These are phyloP conservation scores for Gaeumannomyces sp. DNA, from an alignment of 2,329 filamentous ascomycete genomes.

Conservation along the genomic window DNA sequence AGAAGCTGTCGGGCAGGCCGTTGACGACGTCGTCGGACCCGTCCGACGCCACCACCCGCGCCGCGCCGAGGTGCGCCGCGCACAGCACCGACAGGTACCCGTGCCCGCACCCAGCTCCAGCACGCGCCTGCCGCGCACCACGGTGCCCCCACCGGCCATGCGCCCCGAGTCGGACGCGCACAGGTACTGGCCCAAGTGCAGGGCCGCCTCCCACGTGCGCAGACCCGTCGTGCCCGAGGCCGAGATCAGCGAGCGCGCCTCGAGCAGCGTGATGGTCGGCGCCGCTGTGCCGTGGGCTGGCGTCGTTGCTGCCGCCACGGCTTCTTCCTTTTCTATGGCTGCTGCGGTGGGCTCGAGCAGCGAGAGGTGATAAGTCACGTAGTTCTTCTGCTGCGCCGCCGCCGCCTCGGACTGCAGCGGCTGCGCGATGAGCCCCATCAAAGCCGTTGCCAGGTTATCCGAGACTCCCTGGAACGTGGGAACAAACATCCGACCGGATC, in stretches of 20 bases:
- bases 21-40: constrained; percentile 68
- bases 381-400: constrained; percentile 64
- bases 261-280: constrained; percentile 54
- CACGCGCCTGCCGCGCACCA: constrained; percentile 50
- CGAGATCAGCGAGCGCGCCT: constrained; percentile 63
- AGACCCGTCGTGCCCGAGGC: constrained; percentile 68
- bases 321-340: not conserved
- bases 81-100: constrained; percentile 67
- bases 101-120: constrained; percentile 73
- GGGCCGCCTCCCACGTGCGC: constrained; percentile 74
- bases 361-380: constrained; percentile 63
- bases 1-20: constrained; percentile 60
- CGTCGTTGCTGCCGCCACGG: constrained; percentile 3
- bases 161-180: constrained; percentile 31
- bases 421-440: constrained; percentile 59
- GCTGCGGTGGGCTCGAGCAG: constrained; percentile 17
- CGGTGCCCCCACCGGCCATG: not conserved
- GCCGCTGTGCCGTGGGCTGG: not conserved
- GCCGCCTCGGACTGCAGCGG: constrained; percentile 58
- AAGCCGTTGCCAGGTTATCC: constrained; percentile 66
- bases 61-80: constrained; percentile 56
- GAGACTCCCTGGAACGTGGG: constrained; percentile 62
- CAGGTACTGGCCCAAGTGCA: constrained; percentile 67
- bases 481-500: constrained; percentile 7
- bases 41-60: constrained; percentile 62